These are phyloP conservation scores for Sporormia fimetaria DNA, from an alignment of 495 filamentous ascomycete species.

Conservation along the genomic window DNA sequence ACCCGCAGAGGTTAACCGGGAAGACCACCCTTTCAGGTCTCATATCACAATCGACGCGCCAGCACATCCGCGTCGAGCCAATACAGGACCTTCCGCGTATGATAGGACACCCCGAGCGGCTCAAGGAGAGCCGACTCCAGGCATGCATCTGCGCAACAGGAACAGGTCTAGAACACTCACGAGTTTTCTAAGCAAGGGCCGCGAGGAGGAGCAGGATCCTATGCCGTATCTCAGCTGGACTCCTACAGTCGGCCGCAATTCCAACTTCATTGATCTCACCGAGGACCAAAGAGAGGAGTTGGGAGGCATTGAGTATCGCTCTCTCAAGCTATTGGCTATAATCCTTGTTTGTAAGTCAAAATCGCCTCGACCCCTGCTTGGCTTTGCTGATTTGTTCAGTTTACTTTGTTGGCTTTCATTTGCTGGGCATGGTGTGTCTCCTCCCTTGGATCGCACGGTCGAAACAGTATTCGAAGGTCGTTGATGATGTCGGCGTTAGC, in stretches of 20 bases:
- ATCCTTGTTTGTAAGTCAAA: constrained; percentile 50
- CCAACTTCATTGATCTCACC: constrained; percentile 74
- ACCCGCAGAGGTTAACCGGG: constrained; percentile 26
- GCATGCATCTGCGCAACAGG: constrained; percentile 14
- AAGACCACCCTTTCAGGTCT: constrained; percentile 32
- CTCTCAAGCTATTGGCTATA: constrained; percentile 70
- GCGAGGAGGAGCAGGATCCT: constrained; percentile 40
- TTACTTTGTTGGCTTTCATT: constrained; percentile 67
- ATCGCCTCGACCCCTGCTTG: background rate
- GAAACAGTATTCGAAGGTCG: constrained; percentile 47
- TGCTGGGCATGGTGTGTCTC: constrained; percentile 60
- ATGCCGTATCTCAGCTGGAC: constrained; percentile 87
- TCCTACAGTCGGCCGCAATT: constrained; percentile 84
- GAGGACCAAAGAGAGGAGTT: constrained; percentile 88
- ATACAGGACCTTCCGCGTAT: constrained; percentile 13
- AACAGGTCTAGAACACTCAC: constrained; percentile 31
- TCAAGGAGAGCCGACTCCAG: constrained; percentile 4
- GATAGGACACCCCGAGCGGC: background rate
- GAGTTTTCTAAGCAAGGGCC: constrained; percentile 32
- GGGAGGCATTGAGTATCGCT: constrained; percentile 87
- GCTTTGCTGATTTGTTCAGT: constrained; percentile 17
- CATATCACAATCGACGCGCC: constrained; percentile 43
- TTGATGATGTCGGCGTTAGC: constrained; percentile 50
- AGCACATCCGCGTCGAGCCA: constrained; percentile 24
- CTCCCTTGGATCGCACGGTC: constrained; percentile 67